A percentile compares a stretch with the other conserved stretches of the same genome.
These are phyloP conservation scores for Graphiopsis chlorocephala DNA, from an alignment of 2,329 filamentous ascomycete species.

Conservation along the genomic window DNA sequence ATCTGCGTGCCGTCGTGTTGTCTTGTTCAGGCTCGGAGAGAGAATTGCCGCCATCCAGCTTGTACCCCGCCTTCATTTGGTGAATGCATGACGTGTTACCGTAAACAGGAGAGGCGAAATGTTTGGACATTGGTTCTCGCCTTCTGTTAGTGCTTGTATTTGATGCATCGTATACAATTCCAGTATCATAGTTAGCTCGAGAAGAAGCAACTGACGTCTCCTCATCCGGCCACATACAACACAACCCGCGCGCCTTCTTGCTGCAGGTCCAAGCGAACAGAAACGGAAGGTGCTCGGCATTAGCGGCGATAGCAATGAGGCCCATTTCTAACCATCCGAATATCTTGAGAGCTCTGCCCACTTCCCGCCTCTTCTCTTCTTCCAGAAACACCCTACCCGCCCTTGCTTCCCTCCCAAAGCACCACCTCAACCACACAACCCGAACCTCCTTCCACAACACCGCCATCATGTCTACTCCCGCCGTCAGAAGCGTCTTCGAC, in stretches of 20 bases:
- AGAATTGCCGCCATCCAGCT: background rate
- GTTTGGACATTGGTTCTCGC: background rate
- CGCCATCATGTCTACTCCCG: conserved; percentile 27
- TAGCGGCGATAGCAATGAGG: conserved; percentile 11
- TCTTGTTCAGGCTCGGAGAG: background rate
- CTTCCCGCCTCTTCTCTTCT: conserved; percentile 1
- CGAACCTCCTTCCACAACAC: conserved; percentile 15
- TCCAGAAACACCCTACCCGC: background rate
- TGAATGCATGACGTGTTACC: background rate
- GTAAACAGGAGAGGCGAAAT: background rate
- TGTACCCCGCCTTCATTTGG: background rate
- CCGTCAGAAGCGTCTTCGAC: conserved; percentile 47
- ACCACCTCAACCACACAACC: background rate
- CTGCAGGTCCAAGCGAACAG: conserved; percentile 3
- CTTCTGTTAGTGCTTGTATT: background rate
- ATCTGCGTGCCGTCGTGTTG: background rate
- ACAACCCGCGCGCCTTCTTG: background rate
- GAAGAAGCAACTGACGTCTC: background rate
- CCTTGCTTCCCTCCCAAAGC: background rate
- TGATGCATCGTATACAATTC: background rate
- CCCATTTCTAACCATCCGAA: conserved; percentile 5
- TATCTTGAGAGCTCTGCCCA: conserved; percentile 9
- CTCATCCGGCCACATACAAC: background rate
- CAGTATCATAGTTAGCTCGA: background rate
- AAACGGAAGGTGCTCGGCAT: conserved; percentile 12